Evolutionary conservation across 345 rosid genomes (phyloP), one percentile per base, ranked within the genome.

Genomic region (Salix dunnii): DNA sequence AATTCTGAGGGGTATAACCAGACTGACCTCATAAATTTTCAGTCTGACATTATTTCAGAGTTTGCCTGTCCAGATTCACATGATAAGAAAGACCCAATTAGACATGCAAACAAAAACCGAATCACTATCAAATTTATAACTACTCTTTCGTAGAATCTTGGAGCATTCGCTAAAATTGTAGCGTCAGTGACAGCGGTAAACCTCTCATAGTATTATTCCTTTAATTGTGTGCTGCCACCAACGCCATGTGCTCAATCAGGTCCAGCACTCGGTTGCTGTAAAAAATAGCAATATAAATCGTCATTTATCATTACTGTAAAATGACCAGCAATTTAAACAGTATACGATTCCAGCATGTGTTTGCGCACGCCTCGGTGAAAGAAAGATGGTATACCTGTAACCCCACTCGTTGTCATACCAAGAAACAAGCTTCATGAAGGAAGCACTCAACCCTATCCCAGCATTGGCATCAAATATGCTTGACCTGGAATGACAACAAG

Each of bases 401-500:
- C 99, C 99, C 99, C 99, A 96, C 77, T 96, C 99, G 5, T 96
- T 96, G 83, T 94, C 99, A 18, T 96, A 96, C 99, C 99, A 96
- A 2, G 97, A 78, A 67, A 96, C 92, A 46, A 96, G 86, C 88
- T 96, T 96, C 90, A 88, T 88, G 86, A 96, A 94, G 33, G 96
- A 92, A 73, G 68, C 70, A 72, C 86, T 89, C 85, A 96, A 82
- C 43, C 97, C 99, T 67, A 96, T 96, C 68, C 99, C 99, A 10
- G 99, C 99, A 72, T 92, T 92, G 38, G 99, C 98, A 53, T 96
- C 99, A 46, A 96, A 96, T 85, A 96, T 94, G 86, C 98, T 96
- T 69, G 99, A 96, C 88, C 99, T 96, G 85, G 70, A 78, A 67
- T 12, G 30, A 80, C 14, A 60, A 67, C 46, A 61, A 66, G 11